A percentile compares a stretch with the other conserved stretches of the same genome.
phyloP scores from a whole-genome alignment of 306 rosid species.

The Abrus precatorius region DNA sequence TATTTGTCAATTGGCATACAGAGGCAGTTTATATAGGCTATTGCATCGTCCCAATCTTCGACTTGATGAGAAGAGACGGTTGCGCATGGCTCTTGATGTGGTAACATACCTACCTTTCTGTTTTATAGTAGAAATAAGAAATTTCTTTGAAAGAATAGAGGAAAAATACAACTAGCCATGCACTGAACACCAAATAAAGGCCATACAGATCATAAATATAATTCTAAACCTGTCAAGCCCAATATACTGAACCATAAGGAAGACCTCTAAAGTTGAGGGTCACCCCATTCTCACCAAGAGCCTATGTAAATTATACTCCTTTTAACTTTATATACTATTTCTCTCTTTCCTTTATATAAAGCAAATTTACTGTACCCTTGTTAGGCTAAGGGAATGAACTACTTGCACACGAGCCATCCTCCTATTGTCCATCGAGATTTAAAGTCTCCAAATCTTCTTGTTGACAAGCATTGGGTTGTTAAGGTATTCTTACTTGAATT shows the following conservation, averaged over 20 bases:
- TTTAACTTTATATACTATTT: conserved; percentile 10
- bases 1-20: conserved; percentile 53
- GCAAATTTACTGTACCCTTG: conserved; percentile 38
- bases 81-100: conserved; percentile 99
- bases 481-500: conserved; percentile 69
- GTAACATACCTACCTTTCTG: conserved; percentile 51
- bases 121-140: conserved; percentile 1
- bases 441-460: conserved; percentile 97
- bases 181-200: conserved; percentile 42
- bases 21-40: conserved; percentile 94
- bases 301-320: conserved; percentile 27
- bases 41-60: conserved; percentile 92
- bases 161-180: conserved; percentile 19
- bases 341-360: conserved; percentile 36
- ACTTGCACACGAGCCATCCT: conserved; percentile 97
- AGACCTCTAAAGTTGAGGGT: conserved; percentile 21
- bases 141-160: conserved; percentile 17
- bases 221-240: conserved; percentile 8
- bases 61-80: conserved; percentile 90
- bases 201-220: conserved; percentile 35
- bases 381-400: conserved; percentile 99
- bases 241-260: conserved; percentile 17
- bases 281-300: conserved; percentile 24
- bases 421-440: conserved; percentile 96
- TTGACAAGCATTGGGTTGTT: conserved; percentile 96